Base-by-base conservation (phyloP, 352 stramenopile species). In the Plasmopara muralis region DNA sequence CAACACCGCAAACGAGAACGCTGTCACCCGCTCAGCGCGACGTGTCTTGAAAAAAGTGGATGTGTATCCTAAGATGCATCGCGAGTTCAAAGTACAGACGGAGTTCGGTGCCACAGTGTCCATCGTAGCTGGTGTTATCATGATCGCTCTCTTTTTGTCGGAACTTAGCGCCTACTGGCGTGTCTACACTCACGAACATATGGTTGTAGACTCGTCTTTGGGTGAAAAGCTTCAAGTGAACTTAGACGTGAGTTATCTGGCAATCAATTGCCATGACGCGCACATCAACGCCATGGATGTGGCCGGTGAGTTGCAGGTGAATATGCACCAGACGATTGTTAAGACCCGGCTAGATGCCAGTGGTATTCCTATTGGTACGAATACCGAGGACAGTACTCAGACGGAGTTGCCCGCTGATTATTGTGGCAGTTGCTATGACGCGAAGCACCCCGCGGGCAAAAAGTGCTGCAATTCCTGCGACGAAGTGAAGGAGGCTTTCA, bases 251-350 rank as follows among this genome's bases (percentile, higher is more conserved):
- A 99, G 95, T 38, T 99, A 98, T 64, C 91, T 97, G 25, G 76
- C 82, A 9, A 73, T 99, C 48, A 95, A 85, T 54, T 99, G 97
- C 78, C 77, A 89, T 76, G 95, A 99, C 68, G 82, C 98, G 29
- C 94, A 99, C 65, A 70, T 99, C 37, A 97, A 99, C 72, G 92
- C 93, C 4, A 99, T 99, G 87, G 97, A 99, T 68, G 93, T 98
- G 35, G 95, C 96, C 1, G 97, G 97, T 13, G 96, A 99, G 58
- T 87, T 98, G 53, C 95, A 99, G 66, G 74, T 98, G 28, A 85
- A 98, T 60, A 88, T 98, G 63, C 91, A 97, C 57, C 93, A 98
- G 55, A 95, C 86, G 6, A 83, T 98, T 48, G 74, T 88, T 41
- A 99, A 98, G 74, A 89, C 85, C 56, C 79, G 93, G 1, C 56